phyloP scores from a whole-genome alignment of 768 basidiomycete genomes.

The Kwoniella bestiolae region DNA sequence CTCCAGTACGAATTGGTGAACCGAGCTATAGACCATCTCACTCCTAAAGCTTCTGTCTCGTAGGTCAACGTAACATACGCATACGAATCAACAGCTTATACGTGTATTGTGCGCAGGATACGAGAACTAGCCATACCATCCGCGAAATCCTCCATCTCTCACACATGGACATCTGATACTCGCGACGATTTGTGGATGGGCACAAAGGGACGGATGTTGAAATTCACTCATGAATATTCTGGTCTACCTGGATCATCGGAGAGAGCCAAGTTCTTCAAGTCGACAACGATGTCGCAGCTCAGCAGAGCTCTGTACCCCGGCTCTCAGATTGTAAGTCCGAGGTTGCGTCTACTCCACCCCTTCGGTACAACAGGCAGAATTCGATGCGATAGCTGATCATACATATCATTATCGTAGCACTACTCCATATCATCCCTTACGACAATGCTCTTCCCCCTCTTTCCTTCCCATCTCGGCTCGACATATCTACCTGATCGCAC shows the following conservation, averaged over 20 bases:
- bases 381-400: too few species aligned
- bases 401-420: too few species aligned
- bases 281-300: constrained; percentile 68
- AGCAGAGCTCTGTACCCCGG: constrained; percentile 67
- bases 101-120: too few species aligned
- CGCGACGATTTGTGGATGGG: constrained; percentile 71
- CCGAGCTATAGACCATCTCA: constrained; percentile 73
- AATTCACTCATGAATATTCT: constrained; percentile 68
- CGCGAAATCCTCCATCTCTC: constrained; percentile 79
- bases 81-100: too few species aligned
- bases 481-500: constrained; percentile 69
- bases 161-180: constrained; percentile 75
- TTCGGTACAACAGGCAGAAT: too few species aligned
- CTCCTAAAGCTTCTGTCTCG: constrained; percentile 81
- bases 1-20: constrained; percentile 80
- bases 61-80: constrained; percentile 57
- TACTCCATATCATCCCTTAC: constrained; percentile 73
- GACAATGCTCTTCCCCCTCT: constrained; percentile 72
- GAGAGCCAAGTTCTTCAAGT: constrained; percentile 70
- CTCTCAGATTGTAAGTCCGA: constrained; percentile 62
- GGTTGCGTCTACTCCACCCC: neutral
- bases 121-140: constrained; percentile 80
- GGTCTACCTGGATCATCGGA: constrained; percentile 74
- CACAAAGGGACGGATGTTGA: constrained; percentile 68
- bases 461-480: constrained; percentile 38